Conservation (phyloP, 257 asterid species). For the Pogostemon cablin region DNA sequence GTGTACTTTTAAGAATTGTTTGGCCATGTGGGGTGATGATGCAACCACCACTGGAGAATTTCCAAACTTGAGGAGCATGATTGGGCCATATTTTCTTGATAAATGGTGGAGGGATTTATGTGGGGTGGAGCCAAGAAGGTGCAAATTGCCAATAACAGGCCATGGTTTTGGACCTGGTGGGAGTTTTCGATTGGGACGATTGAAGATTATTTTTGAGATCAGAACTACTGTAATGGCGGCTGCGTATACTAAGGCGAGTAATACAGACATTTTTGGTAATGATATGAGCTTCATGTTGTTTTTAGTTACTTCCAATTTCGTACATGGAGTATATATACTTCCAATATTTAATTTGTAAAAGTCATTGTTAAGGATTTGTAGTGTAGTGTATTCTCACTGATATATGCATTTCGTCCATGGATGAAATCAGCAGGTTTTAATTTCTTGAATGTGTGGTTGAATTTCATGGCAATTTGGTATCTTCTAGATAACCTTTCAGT, state of each 20-base stretch:
- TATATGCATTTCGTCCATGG: too few species aligned
- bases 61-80: constrained; percentile 35
- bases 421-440: too few species aligned
- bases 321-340: too few species aligned
- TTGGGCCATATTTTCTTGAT: constrained; percentile 37
- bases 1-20: constrained; percentile 40
- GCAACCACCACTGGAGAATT: constrained; percentile 41
- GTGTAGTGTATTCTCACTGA: too few species aligned
- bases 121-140: constrained; percentile 45
- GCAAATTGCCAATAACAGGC: constrained; percentile 17
- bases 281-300: too few species aligned
- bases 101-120: constrained; percentile 41
- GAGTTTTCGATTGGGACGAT: not conserved
- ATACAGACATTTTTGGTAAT: not conserved
- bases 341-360: too few species aligned
- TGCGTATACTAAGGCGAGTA: not conserved
- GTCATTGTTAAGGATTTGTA: too few species aligned
- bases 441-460: too few species aligned
- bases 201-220: not conserved
- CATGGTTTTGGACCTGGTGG: constrained; percentile 16
- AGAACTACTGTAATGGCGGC: not conserved
- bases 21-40: constrained; percentile 53
- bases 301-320: too few species aligned
- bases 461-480: too few species aligned
- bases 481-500: too few species aligned